Base-by-base conservation (phyloP, 192 early-diverging fungal genomes). In the Mortierella alpina region DNA sequence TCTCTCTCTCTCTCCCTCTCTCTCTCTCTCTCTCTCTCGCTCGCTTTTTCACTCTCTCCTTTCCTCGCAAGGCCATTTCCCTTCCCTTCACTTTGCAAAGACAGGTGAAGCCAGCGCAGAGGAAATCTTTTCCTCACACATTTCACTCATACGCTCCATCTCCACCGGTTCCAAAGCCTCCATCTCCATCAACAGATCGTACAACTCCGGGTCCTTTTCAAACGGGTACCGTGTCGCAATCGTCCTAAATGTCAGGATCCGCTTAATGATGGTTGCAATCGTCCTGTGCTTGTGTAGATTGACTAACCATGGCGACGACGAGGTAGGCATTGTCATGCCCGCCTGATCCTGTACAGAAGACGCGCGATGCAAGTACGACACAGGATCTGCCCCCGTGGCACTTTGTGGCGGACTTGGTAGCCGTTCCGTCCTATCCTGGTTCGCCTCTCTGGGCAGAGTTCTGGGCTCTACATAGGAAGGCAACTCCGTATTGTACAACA, bases 261-360 rank as follows among this genome's bases (percentile, higher is more conserved):
- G 80, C 62, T 89, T 89, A 72, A 89, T 88, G 44, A 89, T 87
- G 12, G 83, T 85, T 12, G 89, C 89, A 11, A 82, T 85, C 4
- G 83, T 88, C 9, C 89, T 82, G 55, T 89, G 85, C 45, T 90
- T 90, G 17, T 84, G 80, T 73, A 90, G 86, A 51, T 90, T 89
- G 15, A 90, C 83, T 41, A 90, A 59, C 22, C 70, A 67, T 56
- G 73, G 84, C 5, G 8, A 31, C 42, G 42, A 42, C 41, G 18
- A n/a, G n/a, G n/a, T 54, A 42, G 46, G 23, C 44, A 17, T 22
- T 20, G 12, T 11, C 49, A 50, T 50, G 11, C 4, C 49, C 17
- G 11, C 49, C 12, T 59, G 58, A 41, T 4, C 10, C 22, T 14
- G 20, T 9, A 20, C 20, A 22, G 14, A 59, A 10, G 13, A 59